A percentile compares a stretch with the other conserved stretches of the same genome.
These are phyloP conservation scores for Tricholoma furcatifolium DNA, from an alignment of 768 basidiomycete genomes.

Conservation along the genomic window DNA sequence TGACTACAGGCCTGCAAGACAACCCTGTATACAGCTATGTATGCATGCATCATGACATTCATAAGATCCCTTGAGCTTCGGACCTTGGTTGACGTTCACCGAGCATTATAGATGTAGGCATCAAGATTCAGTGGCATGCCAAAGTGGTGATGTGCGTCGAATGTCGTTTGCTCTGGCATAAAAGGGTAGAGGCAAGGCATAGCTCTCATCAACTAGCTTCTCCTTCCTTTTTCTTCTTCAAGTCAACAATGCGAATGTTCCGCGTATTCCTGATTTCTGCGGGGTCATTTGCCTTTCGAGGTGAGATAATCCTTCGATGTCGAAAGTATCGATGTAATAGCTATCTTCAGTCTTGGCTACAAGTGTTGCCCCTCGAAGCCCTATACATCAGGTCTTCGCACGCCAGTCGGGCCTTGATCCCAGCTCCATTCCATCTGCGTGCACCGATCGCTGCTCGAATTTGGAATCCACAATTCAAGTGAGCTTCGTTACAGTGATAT, in stretches of 20 bases:
- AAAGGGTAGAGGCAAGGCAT: neutral
- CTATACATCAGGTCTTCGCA: conserved; percentile 8
- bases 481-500: neutral
- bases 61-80: too few species aligned
- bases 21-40: too few species aligned
- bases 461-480: conserved; percentile 4
- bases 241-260: neutral
- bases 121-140: neutral
- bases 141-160: neutral
- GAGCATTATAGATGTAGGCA: neutral
- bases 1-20: too few species aligned
- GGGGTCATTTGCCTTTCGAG: neutral
- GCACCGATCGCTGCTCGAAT: neutral
- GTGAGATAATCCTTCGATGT: neutral
- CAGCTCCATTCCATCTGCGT: conserved; percentile 4
- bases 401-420: conserved; percentile 13
- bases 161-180: neutral
- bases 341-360: conserved; percentile 3
- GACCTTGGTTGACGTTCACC: too few species aligned
- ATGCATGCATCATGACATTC: too few species aligned
- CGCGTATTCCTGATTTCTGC: neutral
- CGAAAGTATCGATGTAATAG: neutral
- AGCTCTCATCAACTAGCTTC: neutral
- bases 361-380: neutral
- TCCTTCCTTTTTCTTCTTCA: too few species aligned